Conservation (phyloP, 345 rosid species). For the Clausena lansium region DNA sequence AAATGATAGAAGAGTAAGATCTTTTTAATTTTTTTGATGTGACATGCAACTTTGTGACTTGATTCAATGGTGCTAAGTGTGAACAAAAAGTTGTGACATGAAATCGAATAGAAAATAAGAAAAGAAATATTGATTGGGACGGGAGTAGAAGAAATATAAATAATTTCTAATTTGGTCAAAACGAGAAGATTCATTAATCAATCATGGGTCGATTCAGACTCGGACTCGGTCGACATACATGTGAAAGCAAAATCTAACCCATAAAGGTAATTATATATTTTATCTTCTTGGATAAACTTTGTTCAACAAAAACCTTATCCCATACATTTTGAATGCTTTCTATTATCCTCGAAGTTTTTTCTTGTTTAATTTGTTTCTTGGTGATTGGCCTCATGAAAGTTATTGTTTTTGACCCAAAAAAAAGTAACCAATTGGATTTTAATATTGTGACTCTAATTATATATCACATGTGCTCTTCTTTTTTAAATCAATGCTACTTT, state of each 20-base stretch:
- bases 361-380: not conserved
- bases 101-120: not conserved
- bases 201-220: no score
- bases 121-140: not conserved
- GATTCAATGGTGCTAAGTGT: not conserved
- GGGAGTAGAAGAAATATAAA: not conserved
- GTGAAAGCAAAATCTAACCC: not conserved
- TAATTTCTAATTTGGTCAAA: not conserved
- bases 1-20: not conserved
- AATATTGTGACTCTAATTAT: not conserved
- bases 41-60: not conserved
- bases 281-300: not conserved
- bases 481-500: not conserved
- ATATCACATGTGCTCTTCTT: not conserved
- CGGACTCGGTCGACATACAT: not conserved
- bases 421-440: not conserved
- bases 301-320: not conserved
- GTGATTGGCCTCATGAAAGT: not conserved
- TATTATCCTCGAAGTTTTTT: not conserved
- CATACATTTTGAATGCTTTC: not conserved
- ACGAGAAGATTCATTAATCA: not conserved
- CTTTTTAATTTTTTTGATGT: not conserved
- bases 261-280: no score
- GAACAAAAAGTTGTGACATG: not conserved
- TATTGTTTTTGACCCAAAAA: not conserved